Evolutionary conservation across 495 filamentous ascomycete genomes (phyloP), one percentile per base, ranked within the genome.

Genomic region (Rusavskia elegans): DNA sequence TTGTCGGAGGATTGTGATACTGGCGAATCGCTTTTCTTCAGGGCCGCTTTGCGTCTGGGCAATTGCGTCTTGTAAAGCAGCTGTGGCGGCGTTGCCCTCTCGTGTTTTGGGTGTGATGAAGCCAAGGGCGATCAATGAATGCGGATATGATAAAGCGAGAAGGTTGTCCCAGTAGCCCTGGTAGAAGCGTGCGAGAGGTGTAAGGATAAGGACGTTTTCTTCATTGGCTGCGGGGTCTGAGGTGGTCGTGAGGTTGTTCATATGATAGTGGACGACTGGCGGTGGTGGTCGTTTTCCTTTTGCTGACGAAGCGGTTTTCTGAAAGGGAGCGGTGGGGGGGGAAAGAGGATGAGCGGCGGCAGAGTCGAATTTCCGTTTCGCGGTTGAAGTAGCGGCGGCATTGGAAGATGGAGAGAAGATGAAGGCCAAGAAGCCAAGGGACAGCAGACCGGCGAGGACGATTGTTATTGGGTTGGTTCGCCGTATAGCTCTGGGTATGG

Each of bases 101-200:
- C 80, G 80, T 41, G 81, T 92, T 64, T 90, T 89, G 9, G 92
- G 93, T 27, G 93, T 78, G 61, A 98, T 98, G 68, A 96, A 98
- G n/a, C 87, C 92, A 23, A 98, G 71, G 0, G 87, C 88, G 60
- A 98, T 88, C 40, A 97, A 73, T 44, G 95, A 87, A 68, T 94
- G 93, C 9, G 92, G 93, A 64, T 95, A 98, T 59, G 66, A 73
- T 44, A 98, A 71, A 56, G 78, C 77, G 40, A 86, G 67, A n/a
- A 98, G 71, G 63, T 97, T 97, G 58, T 89, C 83, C 93, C 93
- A 97, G 73, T 95, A 97, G 56, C 71, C 82, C 57, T 83, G 81
- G 67, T 95, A 97, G 70, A 97, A 98, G 59, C 83, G 77, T 41
- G 87, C 85, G 62, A 97, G 80, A 3, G 92, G 92, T 0, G 92